These are phyloP conservation scores for Simmondsia chinensis DNA, from an alignment of 148 eudicot species.

Conservation along the genomic window DNA sequence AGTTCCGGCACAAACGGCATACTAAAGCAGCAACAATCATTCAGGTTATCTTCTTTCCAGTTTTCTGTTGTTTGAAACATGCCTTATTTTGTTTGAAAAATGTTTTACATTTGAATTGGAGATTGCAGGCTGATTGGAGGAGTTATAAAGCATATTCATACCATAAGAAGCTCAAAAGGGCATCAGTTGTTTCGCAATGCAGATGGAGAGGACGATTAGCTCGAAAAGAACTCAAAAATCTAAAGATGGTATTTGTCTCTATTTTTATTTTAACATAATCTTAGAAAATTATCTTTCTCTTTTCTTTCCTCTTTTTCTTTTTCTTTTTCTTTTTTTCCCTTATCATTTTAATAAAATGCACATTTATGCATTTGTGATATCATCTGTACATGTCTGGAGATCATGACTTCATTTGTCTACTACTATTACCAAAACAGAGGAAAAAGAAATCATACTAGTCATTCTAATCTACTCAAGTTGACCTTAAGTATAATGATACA, in stretches of 20 bases:
- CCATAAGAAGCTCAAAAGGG: slow-evolving; percentile 60
- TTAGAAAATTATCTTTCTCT: too few species aligned
- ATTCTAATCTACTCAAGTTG: too few species aligned
- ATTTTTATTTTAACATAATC: too few species aligned
- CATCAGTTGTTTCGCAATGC: slow-evolving; percentile 60
- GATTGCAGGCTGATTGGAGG: slow-evolving; percentile 73
- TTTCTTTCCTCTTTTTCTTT: too few species aligned
- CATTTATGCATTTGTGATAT: too few species aligned
- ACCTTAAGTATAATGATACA: too few species aligned
- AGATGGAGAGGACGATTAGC: slow-evolving; percentile 77
- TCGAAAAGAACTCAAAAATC: slow-evolving; percentile 57
- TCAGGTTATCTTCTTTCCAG: slow-evolving; percentile 42
- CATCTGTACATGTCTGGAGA: too few species aligned
- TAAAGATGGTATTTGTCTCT: slow-evolving; percentile 57
- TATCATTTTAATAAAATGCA: too few species aligned
- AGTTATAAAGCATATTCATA: slow-evolving; percentile 43
- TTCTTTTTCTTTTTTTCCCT: too few species aligned
- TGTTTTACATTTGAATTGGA: slow-evolving; percentile 10
- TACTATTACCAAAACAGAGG: too few species aligned
- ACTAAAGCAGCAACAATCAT: slow-evolving; percentile 50
- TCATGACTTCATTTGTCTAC: too few species aligned
- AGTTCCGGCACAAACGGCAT: slow-evolving; percentile 56
- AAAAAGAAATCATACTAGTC: too few species aligned
- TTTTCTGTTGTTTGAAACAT: slow-evolving; percentile 4
- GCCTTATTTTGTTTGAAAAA: slow-evolving; percentile 1